phyloP scores from a whole-genome alignment of 257 asterid species.

The Solanum medicagineum region DNA sequence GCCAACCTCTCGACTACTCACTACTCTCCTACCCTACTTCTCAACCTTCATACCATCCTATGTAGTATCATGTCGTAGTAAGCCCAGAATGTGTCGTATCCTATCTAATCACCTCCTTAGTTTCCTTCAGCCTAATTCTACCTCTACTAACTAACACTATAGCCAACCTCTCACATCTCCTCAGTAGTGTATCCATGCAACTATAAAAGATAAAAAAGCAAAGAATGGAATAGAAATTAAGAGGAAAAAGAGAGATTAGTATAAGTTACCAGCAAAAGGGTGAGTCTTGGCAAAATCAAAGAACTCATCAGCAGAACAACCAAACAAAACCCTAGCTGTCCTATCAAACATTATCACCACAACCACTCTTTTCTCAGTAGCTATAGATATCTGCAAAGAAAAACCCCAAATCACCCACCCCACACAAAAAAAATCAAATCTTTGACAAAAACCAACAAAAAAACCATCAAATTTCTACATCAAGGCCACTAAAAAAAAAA shows the following conservation, averaged over 20 bases:
- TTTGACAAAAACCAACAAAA: neutral
- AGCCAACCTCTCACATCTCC: neutral
- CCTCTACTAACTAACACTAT: neutral
- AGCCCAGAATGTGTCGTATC: neutral
- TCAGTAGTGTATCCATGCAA: neutral
- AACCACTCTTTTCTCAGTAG: slow-evolving; percentile 53
- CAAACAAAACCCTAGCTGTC: slow-evolving; percentile 73
- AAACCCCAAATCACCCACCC: neutral
- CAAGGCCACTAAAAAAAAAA: neutral
- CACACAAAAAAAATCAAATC: neutral
- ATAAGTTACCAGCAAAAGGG: slow-evolving; percentile 50
- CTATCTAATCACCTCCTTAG: neutral
- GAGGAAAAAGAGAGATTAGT: neutral
- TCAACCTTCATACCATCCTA: neutral
- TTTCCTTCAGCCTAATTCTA: neutral
- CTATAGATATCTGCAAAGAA: slow-evolving; percentile 62
- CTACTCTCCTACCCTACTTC: neutral
- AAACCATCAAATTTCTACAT: neutral
- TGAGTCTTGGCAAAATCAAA: slow-evolving; percentile 62
- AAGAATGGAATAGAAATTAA: neutral
- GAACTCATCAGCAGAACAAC: slow-evolving; percentile 85
- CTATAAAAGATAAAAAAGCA: neutral
- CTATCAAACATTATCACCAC: slow-evolving; percentile 86
- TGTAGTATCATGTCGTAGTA: neutral
- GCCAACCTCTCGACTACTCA: neutral